phyloP scores from a whole-genome alignment of 1,284 basidiomycete genomes.

The Tilletia caries region DNA sequence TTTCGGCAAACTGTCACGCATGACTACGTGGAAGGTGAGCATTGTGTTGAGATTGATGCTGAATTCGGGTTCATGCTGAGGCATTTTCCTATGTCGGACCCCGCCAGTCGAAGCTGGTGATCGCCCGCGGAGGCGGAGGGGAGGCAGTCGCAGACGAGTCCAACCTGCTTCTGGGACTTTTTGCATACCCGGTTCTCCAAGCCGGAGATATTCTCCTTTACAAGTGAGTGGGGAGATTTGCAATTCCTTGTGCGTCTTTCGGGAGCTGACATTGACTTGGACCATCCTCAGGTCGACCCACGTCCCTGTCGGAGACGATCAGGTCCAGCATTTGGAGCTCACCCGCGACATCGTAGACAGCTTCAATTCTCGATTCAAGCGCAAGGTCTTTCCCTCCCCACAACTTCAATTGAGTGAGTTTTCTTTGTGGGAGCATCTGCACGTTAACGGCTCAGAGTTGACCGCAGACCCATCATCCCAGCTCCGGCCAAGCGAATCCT shows the following conservation, averaged over 20 bases:
- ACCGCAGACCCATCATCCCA: too few relatives aligned
- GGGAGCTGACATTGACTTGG: not conserved
- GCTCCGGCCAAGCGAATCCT: conserved; percentile 68
- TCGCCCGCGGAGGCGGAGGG: conserved; percentile 64
- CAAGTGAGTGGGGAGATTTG: conserved; percentile 59
- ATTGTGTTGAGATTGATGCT: not conserved
- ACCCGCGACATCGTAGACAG: conserved; percentile 74
- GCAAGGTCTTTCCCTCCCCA: conserved; percentile 70
- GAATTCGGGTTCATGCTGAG: not conserved
- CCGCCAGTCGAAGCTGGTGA: conserved; percentile 71
- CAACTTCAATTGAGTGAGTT: conserved; percentile 70
- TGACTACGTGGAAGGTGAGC: conserved; percentile 91
- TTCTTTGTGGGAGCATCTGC: not conserved
- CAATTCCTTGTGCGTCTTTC: too few relatives aligned
- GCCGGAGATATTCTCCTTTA: conserved; percentile 89
- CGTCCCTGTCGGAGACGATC: conserved; percentile 93
- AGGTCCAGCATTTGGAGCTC: conserved; percentile 87
- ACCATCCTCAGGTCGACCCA: conserved; percentile 68
- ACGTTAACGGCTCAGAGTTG: not conserved
- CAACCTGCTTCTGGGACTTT: conserved; percentile 74
- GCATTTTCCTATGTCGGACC: too few relatives aligned
- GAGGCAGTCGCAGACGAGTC: conserved; percentile 73
- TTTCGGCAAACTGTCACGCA: conserved; percentile 75
- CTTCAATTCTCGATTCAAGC: conserved; percentile 67
- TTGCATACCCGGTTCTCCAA: conserved; percentile 89